Conservation (phyloP, 371 early-diverging fungal species). For the Apophysomyces variabilis region DNA sequence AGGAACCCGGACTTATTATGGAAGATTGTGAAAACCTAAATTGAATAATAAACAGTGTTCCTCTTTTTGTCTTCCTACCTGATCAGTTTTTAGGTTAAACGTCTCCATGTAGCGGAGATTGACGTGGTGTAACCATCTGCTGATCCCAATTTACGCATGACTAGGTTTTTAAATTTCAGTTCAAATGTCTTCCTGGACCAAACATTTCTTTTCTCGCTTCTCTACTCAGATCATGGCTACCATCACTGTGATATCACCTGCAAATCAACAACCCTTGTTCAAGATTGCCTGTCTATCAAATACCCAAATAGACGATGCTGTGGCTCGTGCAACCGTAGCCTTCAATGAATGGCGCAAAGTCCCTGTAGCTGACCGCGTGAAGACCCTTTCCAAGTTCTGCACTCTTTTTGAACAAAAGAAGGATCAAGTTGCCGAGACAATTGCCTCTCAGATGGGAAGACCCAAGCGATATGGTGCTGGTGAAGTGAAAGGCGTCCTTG, state of each 20-base stretch:
- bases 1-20: constrained; percentile 28
- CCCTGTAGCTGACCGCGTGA: constrained; percentile 60
- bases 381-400: constrained; percentile 60
- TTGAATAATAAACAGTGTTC: background rate
- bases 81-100: background rate
- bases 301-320: constrained; percentile 50
- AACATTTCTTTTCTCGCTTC: background rate
- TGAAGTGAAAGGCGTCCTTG: constrained; percentile 75
- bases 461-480: constrained; percentile 74
- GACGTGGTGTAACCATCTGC: no score
- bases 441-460: constrained; percentile 78
- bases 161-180: constrained; percentile 1
- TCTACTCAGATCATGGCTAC: background rate
- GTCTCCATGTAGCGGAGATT: background rate
- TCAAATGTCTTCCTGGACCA: constrained; percentile 1
- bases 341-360: constrained; percentile 59
- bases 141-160: constrained; percentile 2
- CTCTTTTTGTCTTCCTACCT: background rate
- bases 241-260: constrained; percentile 48
- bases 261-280: constrained; percentile 33
- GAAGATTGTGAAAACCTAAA: constrained; percentile 22
- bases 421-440: constrained; percentile 64
- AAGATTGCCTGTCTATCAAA: constrained; percentile 35
- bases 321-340: constrained; percentile 47
- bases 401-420: constrained; percentile 59